Conservation (phyloP, 345 rosid species). For the Eucalyptus erythrocorys region DNA sequence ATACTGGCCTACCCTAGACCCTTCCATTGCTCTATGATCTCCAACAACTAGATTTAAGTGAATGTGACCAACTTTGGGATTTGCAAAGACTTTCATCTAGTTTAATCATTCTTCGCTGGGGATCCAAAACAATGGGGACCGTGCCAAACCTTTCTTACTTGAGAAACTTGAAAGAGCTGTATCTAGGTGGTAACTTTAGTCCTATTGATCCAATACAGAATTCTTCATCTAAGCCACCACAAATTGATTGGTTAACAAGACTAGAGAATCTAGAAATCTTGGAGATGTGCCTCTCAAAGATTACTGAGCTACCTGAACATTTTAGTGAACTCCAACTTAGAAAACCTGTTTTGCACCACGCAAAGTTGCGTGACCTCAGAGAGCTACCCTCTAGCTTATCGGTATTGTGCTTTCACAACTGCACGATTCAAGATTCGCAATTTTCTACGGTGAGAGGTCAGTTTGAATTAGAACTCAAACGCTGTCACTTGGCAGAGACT, state of each 20-base stretch:
- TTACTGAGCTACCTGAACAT: not conserved
- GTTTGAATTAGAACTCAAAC: not conserved
- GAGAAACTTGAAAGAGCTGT: not conserved
- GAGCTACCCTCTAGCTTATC: not conserved
- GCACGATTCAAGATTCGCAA: accelerated
- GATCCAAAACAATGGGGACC: not conserved
- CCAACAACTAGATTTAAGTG: not conserved
- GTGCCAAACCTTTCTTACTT: not conserved
- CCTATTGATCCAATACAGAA: not conserved
- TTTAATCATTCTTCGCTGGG: not conserved
- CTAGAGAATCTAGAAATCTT: not conserved
- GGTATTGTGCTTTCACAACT: not conserved
- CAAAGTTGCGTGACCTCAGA: not conserved
- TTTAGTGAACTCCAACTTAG: not conserved
- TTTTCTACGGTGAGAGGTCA: not conserved
- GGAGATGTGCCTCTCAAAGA: not conserved
- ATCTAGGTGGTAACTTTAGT: not conserved
- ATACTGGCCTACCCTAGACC: not conserved
- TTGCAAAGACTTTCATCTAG: not conserved
- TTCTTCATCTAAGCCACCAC: not conserved
- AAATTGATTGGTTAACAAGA: not conserved
- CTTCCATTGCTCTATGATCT: not conserved
- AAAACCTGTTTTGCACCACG: not conserved
- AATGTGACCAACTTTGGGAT: not conserved
- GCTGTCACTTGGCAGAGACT: not conserved